Conservation (phyloP, 345 rosid species). For the Aethionema arabicum region DNA sequence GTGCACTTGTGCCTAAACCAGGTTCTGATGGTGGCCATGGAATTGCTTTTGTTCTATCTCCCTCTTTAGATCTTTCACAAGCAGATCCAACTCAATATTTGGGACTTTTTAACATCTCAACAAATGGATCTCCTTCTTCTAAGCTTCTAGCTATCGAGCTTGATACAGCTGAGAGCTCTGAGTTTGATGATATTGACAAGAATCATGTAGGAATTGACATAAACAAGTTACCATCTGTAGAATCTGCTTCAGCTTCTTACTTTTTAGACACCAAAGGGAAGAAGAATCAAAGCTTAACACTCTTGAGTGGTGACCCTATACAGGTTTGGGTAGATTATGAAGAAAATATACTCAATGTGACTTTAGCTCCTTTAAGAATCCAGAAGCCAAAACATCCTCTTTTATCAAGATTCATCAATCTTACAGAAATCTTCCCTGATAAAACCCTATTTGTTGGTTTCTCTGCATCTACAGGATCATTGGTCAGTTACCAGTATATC, state of each 20-base stretch:
- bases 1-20: conserved; percentile 40
- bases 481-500: conserved; percentile 44
- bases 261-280: conserved; percentile 30
- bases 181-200: conserved; percentile 45
- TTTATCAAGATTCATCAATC: conserved; percentile 42
- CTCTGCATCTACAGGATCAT: conserved; percentile 52
- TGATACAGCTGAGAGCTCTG: conserved; percentile 45
- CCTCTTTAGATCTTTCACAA: conserved; percentile 24
- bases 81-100: conserved; percentile 37
- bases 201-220: conserved; percentile 66
- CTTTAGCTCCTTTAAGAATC: conserved; percentile 40
- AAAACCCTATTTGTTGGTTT: conserved; percentile 46
- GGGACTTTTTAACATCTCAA: conserved; percentile 47
- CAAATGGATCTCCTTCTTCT: conserved; percentile 38
- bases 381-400: conserved; percentile 49
- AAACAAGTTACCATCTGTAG: conserved; percentile 40
- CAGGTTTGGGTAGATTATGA: conserved; percentile 65
- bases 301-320: conserved; percentile 43
- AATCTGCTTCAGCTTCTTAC: conserved; percentile 44
- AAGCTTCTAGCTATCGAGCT: conserved; percentile 56
- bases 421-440: conserved; percentile 42
- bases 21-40: conserved; percentile 48
- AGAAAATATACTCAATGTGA: conserved; percentile 41
- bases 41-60: conserved; percentile 42
- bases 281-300: conserved; percentile 34